phyloP scores from a whole-genome alignment of 2,329 filamentous ascomycete genomes.

The Nemania serpens region DNA sequence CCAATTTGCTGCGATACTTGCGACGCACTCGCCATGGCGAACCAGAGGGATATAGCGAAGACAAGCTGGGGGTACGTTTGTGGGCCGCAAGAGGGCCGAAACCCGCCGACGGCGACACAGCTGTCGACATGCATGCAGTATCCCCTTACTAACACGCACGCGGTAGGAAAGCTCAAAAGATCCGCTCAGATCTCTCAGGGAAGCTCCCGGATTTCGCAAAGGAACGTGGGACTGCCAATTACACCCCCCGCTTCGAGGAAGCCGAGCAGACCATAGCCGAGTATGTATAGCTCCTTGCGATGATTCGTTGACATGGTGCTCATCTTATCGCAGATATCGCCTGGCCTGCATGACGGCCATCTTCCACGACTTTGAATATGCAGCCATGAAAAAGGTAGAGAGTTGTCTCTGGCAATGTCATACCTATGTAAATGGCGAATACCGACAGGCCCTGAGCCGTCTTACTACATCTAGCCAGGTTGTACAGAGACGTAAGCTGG shows the following conservation, averaged over 20 bases:
- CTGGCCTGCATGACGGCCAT: conserved; percentile 72
- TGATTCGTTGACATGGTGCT: conserved; percentile 16
- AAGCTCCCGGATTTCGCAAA: conserved; percentile 38
- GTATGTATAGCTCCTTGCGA: conserved; percentile 33
- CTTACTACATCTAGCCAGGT: conserved; percentile 56
- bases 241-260: conserved; percentile 40
- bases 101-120: neutral
- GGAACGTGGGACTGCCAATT: conserved; percentile 37
- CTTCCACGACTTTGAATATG: conserved; percentile 72
- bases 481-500: conserved; percentile 74
- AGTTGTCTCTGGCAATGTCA: conserved; percentile 79
- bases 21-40: conserved; percentile 32
- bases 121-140: neutral
- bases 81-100: neutral
- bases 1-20: neutral
- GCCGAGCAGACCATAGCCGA: conserved; percentile 41
- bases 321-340: conserved; percentile 61
- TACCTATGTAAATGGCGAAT: conserved; percentile 75
- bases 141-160: conserved; percentile 19
- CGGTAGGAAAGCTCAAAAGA: conserved; percentile 37
- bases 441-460: conserved; percentile 69
- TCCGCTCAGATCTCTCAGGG: conserved; percentile 35
- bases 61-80: conserved; percentile 38
- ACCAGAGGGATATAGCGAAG: conserved; percentile 36
- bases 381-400: conserved; percentile 68